Evolutionary conservation across 352 stramenopile genomes (phyloP), one percentile per base, ranked within the genome.

Genomic region (Pythium utonaiense): DNA sequence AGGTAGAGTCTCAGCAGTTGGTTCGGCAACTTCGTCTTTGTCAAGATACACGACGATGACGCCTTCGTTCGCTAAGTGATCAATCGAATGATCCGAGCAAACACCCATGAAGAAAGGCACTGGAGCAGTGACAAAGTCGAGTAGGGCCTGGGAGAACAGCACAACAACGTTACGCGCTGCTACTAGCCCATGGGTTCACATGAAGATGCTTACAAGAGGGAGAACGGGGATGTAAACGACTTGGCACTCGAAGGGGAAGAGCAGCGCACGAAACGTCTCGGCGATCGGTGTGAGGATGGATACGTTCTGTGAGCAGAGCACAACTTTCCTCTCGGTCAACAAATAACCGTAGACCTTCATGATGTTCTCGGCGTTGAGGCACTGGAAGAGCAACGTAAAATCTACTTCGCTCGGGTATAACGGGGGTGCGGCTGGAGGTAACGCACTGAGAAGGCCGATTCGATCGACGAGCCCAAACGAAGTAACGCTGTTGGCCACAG

Each of bases 41-140:
- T 89, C 80, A 19, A 92, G 64, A 67, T 92, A 70, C 41, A 92
- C 80, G 14, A 92, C 67, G 10, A 86, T 70, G 14, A 91, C 70
- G 12, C 81, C 83, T 55, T 92, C 82, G 1, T 53, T 22, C 1
- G 72, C 62, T n/a, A 90, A 49, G 1, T 60, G 63, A 31, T 81
- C 69, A 0, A 80, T 67, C 5, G 69, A 58, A 12, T 71, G 53
- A 28, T 83, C 70, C 0, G 77, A 83, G 0, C 74, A 64, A 25
- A 90, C 70, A 1, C 83, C 83, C 78, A 92, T 90, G 53, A 92
- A 88, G 45, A 91, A 92, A 13, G 83, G 83, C 6, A 92, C 80
- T 1, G 83, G 83, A 4, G 83, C 79, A 7, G 73, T 85, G 7
- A 89, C 71, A 61, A 92, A 90, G 53, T 92, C 83, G 0, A 89